phyloP scores from a whole-genome alignment of 305 asterid species.

The Rubia tinctorum region DNA sequence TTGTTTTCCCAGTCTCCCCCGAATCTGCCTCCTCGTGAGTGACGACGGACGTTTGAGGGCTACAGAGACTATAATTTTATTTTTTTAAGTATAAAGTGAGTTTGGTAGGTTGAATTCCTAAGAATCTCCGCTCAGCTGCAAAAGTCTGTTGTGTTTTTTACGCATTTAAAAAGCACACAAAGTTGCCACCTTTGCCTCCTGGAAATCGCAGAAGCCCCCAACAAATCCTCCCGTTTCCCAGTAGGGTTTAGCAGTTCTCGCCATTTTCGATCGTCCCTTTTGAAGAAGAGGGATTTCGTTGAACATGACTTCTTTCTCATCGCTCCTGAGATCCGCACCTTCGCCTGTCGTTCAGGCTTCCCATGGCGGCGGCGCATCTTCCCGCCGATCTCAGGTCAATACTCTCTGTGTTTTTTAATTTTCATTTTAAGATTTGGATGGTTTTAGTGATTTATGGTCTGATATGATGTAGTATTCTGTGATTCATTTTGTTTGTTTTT shows the following conservation, averaged over 20 bases:
- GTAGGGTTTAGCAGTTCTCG: not conserved
- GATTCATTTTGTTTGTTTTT: too few species aligned
- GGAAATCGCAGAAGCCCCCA: not conserved
- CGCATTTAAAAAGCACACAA: not conserved
- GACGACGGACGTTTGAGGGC: not conserved
- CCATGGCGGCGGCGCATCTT: conserved; percentile 37
- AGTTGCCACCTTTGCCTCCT: not conserved
- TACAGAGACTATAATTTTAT: too few species aligned
- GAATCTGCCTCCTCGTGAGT: not conserved
- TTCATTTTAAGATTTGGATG: too few species aligned
- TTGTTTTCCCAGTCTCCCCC: not conserved
- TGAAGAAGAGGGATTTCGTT: not conserved
- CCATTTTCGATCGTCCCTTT: conserved; percentile 7
- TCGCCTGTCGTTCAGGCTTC: conserved; percentile 44
- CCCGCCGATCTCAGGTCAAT: conserved; percentile 44
- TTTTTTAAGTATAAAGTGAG: too few species aligned
- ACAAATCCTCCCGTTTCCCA: not conserved
- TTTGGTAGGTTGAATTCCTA: not conserved
- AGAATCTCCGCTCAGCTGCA: conserved; percentile 3
- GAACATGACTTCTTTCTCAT: conserved; percentile 55
- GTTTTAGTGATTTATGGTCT: too few species aligned
- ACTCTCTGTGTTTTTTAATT: not conserved
- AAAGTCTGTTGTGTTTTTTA: not conserved
- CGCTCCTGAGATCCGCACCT: conserved; percentile 55
- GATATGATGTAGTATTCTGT: too few species aligned